Evolutionary conservation across 1,139 yeast genomes (phyloP).

Genomic region (Pichia sorboxylosa): DNA sequence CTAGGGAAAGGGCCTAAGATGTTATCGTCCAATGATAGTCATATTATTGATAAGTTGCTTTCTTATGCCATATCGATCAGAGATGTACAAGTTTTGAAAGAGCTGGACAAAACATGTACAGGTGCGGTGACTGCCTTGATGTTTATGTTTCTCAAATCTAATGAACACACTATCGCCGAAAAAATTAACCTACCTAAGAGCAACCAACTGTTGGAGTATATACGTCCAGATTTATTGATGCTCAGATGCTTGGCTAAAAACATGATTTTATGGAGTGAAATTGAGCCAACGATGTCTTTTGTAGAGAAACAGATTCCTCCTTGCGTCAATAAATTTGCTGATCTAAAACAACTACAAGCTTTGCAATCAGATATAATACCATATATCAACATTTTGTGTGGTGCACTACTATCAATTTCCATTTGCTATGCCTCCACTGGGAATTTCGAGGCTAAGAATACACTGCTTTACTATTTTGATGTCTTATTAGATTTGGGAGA

Average conservation of each 20-base stretch:
- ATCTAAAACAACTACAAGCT: slow-evolving; percentile 16
- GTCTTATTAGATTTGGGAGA: slow-evolving; percentile 43
- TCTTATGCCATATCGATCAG: slow-evolving; percentile 50
- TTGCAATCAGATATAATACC: slow-evolving; percentile 57
- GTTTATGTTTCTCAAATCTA: slow-evolving; percentile 62
- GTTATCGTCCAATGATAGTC: slow-evolving; percentile 55
- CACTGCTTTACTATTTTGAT: slow-evolving; percentile 55
- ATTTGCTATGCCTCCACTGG: slow-evolving; percentile 67
- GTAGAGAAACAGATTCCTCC: slow-evolving; percentile 44
- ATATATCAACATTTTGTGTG: slow-evolving; percentile 60
- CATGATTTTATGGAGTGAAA: slow-evolving; percentile 68
- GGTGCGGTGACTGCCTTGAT: slow-evolving; percentile 75
- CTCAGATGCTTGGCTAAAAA: slow-evolving; percentile 58
- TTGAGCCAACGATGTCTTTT: slow-evolving; percentile 49
- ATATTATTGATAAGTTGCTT: slow-evolving; percentile 54
- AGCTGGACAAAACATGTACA: slow-evolving; percentile 62
- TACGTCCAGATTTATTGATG: slow-evolving; percentile 70
- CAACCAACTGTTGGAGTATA: slow-evolving; percentile 52
- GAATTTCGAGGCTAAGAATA: slow-evolving; percentile 41
- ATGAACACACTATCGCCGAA: slow-evolving; percentile 46
- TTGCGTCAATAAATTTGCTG: slow-evolving; percentile 20
- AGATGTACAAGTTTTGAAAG: slow-evolving; percentile 57
- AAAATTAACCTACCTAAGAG: slow-evolving; percentile 56
- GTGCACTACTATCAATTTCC: slow-evolving; percentile 66
- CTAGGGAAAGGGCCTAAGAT: slow-evolving; percentile 64